Conservation (phyloP, 2,329 filamentous ascomycete genomes). For the Colletotrichum tamarilloi region DNA sequence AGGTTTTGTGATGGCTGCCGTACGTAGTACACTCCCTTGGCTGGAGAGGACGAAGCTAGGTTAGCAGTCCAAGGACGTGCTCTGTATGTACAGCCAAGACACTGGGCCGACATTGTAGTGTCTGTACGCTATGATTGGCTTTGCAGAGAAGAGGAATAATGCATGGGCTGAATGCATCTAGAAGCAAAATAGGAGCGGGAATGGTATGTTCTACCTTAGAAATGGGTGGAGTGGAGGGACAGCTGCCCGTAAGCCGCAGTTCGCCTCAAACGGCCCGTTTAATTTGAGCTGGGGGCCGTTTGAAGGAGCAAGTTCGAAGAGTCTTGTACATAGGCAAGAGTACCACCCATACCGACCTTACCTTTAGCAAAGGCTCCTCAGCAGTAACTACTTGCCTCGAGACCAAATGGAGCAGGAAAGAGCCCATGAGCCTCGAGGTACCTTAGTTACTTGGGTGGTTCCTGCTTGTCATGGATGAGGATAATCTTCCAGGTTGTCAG, state of each 20-base stretch:
- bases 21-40: neutral
- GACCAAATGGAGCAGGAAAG: too few species aligned
- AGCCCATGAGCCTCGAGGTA: too few species aligned
- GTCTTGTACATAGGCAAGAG: too few species aligned
- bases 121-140: conserved; percentile 7
- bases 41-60: neutral
- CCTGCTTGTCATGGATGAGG: too few species aligned
- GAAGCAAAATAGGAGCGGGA: conserved; percentile 24
- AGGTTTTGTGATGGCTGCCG: neutral
- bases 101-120: conserved; percentile 4
- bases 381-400: too few species aligned
- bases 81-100: conserved; percentile 7
- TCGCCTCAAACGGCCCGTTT: too few species aligned
- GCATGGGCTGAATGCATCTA: conserved; percentile 31
- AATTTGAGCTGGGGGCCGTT: too few species aligned
- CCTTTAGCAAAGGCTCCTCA: too few species aligned
- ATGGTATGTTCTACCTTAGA: conserved; percentile 15
- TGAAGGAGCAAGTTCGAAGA: too few species aligned
- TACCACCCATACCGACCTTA: too few species aligned
- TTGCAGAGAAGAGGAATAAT: neutral
- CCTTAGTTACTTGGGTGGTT: too few species aligned
- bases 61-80: neutral
- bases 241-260: neutral
- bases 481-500: neutral
- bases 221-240: neutral